These are phyloP conservation scores for Penstemon eatonii DNA, from an alignment of 257 asterid genomes.

Conservation along the genomic window DNA sequence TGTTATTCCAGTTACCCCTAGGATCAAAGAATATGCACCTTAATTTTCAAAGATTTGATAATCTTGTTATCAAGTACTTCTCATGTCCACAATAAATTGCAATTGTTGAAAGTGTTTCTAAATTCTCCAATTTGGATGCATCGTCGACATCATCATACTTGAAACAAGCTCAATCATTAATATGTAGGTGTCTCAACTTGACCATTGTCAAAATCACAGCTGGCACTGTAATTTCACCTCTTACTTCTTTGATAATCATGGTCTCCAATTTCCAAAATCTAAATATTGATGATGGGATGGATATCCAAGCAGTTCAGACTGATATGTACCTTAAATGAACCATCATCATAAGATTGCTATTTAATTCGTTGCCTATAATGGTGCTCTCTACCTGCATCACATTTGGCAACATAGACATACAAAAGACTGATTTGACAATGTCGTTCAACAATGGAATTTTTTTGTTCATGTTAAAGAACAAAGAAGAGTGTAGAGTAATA, in stretches of 20 bases:
- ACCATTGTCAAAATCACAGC: constrained; percentile 3
- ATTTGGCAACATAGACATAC: neutral
- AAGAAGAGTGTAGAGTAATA: neutral
- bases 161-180: neutral
- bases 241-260: constrained; percentile 9
- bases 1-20: too few relatives aligned
- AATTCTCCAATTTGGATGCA: neutral
- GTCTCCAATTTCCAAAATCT: constrained; percentile 7
- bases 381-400: constrained; percentile 3
- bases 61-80: neutral
- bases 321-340: constrained; percentile 23
- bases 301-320: neutral
- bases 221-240: neutral
- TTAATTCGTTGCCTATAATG: neutral
- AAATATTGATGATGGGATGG: constrained; percentile 7
- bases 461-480: neutral
- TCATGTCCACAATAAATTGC: neutral
- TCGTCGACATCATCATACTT: neutral
- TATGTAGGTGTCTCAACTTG: constrained; percentile 21
- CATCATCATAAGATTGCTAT: neutral
- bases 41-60: neutral
- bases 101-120: constrained; percentile 15
- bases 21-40: too few relatives aligned
- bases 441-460: neutral
- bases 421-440: neutral